A percentile compares a stretch with the other conserved stretches of the same genome.
Conservation (phyloP, 192 early-diverging fungal genomes). For the Fimicolochytrium jonesii region DNA sequence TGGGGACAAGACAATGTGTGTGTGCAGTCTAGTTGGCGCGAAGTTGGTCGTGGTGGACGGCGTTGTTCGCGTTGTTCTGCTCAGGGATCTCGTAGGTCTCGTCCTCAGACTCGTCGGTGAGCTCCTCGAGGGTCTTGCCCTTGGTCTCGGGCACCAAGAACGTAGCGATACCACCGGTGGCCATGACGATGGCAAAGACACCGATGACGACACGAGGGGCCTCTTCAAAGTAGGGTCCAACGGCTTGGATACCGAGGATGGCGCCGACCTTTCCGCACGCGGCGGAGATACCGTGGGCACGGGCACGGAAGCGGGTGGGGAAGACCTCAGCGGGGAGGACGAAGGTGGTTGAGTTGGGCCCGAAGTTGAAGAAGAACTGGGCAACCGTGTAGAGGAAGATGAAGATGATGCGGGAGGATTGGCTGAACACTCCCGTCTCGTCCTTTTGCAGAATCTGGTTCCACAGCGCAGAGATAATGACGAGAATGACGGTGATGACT, state of each 20-base stretch:
- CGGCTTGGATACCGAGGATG: constrained; percentile 54
- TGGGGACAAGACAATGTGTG: too few species aligned
- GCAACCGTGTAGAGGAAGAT: constrained; percentile 42
- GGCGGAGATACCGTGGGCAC: constrained; percentile 77
- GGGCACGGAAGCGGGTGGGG: constrained; percentile 70
- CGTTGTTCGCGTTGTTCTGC: too few species aligned
- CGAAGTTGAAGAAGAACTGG: constrained; percentile 84
- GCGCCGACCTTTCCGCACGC: constrained; percentile 73
- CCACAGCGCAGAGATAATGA: constrained; percentile 38
- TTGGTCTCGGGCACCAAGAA: constrained; percentile 75
- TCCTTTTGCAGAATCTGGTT: constrained; percentile 7
- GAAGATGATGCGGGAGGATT: constrained; percentile 30
- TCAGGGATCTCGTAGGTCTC: background rate
- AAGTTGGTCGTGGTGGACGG: background rate
- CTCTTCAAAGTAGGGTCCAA: constrained; percentile 38
- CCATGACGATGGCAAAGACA: constrained; percentile 34
- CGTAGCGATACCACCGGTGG: constrained; percentile 60
- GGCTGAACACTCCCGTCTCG: background rate
- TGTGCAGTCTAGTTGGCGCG: too few species aligned
- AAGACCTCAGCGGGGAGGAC: constrained; percentile 70
- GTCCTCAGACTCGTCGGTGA: constrained; percentile 21
- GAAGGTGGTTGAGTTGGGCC: constrained; percentile 89
- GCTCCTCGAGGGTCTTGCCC: constrained; percentile 70
- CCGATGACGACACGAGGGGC: constrained; percentile 15
- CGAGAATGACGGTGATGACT: constrained; percentile 70